Base-by-base conservation (phyloP, 495 filamentous ascomycete species). In the Penicillium robsamsonii region DNA sequence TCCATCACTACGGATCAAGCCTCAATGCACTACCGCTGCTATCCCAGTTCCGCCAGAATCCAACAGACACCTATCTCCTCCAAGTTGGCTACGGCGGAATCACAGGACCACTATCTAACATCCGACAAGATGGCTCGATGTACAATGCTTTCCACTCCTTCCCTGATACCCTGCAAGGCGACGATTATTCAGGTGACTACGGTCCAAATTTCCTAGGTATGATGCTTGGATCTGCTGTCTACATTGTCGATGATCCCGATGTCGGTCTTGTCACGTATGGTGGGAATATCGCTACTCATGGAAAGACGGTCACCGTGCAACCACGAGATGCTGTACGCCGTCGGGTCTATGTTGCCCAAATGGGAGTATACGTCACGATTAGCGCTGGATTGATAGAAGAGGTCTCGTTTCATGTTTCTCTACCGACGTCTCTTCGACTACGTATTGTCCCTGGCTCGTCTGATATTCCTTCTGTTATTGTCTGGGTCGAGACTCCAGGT, bases 1-100 rank as follows among this genome's bases (percentile, higher is more conserved):
- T 82, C 63, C 79, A 82, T 65, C 79, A 83, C 63, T 83, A 83
- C 61, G 80, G 80, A 11, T 81, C 79, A 11, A 73, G 65, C 9
- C 75, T 83, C 5, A 83, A 83, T 58, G 68, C 79, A 2, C 73
- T 79, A 0, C 76, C 77, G 9, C 65, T 82, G 2, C 74, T 82
- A 9, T 66, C 66, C 9, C 65, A 74, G 43, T 82, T 76, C 67
- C 70, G 72, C 18, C 65, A 60, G 54, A 57, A 70, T 49, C 67
- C 76, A 41, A 66, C 55, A 10, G 61, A 62, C 51, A 37, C 13
- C 5, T 37, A 37, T n/a, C 33, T 37, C 33, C 33, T 37, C 33
- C 33, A 12, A 37, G 33, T 37, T 37, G 33, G 33, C 33, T 37
- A 37, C 33, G 13, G 33, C 13, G 33, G 33, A 8, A n/a, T 37